Base-by-base conservation (phyloP, 2,329 filamentous ascomycete species). In the Scedosporium minutisporum region DNA sequence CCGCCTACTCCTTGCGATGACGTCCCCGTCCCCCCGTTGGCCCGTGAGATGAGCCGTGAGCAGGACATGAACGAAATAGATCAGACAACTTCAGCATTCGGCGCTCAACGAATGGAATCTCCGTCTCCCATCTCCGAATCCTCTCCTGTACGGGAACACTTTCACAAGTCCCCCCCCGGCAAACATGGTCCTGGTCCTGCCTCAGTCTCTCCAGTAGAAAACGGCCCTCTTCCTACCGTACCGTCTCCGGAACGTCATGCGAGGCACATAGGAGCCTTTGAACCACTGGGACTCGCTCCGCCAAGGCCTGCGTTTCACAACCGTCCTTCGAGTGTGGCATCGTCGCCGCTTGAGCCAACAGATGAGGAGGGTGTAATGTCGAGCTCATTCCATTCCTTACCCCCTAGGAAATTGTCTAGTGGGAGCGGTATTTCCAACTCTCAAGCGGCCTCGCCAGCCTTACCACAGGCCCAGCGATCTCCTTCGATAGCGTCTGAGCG, bases 401-500 rank as follows among this genome's bases (percentile, higher is more conserved):
- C 86, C 29, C 78, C 84, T n/a, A 85, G 92, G 53, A 95, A 95
- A 71, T 77, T 92, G 59, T 96, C 93, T 1, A 83, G 85, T 16
- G 87, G 88, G 67, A 93, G 81, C 63, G 78, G 78, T 60, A 76
- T 79, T 16, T 75, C 80, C 29, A 78, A 72, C 6, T 73, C 29
- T 3, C 44, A 60, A 38, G 66, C 66, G 69, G 72, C 57, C 78
- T 88, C 89, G 25, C 87, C 88, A 1, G 82, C 80, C 60, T 74
- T 82, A 63, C 80, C 83, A 16, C 80, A 85, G 29, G 83, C 87
- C 68, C 84, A 86, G 64, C 84, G 92, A 69, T 96, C 93, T 1
- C 91, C 92, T 1, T 97, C 95, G 0, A 82, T 91, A 44, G 87
- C 87, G 65, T 97, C 93, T 1, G 91, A 96, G 65, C 84, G 85